These are phyloP conservation scores for Arthrobotrys conoides DNA, from an alignment of 2,329 filamentous ascomycete genomes.

Conservation along the genomic window DNA sequence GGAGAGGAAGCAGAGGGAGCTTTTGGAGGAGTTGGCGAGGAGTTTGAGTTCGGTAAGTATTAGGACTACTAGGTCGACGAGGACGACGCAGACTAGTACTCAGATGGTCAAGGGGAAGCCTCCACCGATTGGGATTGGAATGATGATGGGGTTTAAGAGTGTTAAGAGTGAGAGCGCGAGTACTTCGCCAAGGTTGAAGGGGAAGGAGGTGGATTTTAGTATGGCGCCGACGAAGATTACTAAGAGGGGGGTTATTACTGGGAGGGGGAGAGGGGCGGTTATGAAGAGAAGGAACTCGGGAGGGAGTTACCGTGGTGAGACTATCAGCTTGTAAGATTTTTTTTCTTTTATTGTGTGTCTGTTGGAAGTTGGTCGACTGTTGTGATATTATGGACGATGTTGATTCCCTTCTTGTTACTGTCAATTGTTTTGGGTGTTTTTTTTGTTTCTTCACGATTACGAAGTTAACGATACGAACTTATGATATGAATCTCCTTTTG, in stretches of 20 bases:
- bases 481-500: slow-evolving; percentile 29
- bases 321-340: slow-evolving; percentile 43
- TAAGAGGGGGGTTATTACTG: slow-evolving; percentile 45
- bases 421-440: not conserved
- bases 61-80: slow-evolving; percentile 34
- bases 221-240: slow-evolving; percentile 56
- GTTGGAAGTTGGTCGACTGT: slow-evolving; percentile 2
- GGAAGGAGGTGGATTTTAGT: slow-evolving; percentile 48
- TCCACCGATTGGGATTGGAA: slow-evolving; percentile 58
- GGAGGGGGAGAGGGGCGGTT: slow-evolving; percentile 35
- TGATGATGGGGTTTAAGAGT: slow-evolving; percentile 59
- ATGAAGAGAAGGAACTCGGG: slow-evolving; percentile 57
- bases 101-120: slow-evolving; percentile 53
- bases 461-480: slow-evolving; percentile 22
- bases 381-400: slow-evolving; percentile 6
- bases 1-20: slow-evolving; percentile 51
- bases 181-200: slow-evolving; percentile 51
- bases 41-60: slow-evolving; percentile 57
- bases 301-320: slow-evolving; percentile 53
- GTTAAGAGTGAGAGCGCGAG: slow-evolving; percentile 37
- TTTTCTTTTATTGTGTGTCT: not conserved
- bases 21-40: slow-evolving; percentile 56
- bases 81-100: slow-evolving; percentile 26
- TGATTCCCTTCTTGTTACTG: not conserved
- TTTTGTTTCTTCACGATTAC: not conserved